Conservation (phyloP, 306 rosid species). For the Quercus cerris region DNA sequence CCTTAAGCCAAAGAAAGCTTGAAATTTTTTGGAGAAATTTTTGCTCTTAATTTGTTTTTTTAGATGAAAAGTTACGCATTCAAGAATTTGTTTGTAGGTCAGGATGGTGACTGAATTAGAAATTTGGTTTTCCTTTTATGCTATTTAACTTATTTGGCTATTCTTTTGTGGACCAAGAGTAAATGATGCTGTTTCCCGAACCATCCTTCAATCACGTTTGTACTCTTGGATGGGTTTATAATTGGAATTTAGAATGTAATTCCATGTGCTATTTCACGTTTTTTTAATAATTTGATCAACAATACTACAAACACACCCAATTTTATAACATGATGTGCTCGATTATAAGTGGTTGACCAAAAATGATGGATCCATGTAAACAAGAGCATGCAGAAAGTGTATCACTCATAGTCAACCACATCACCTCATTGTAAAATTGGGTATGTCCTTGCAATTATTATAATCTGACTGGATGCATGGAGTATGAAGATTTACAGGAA, state of each 20-base stretch:
- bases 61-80: slow-evolving; percentile 13
- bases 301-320: too few relatives aligned
- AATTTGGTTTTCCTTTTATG: slow-evolving; percentile 5
- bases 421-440: too few relatives aligned
- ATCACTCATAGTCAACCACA: too few relatives aligned
- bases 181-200: slow-evolving; percentile 20
- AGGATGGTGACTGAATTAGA: slow-evolving; percentile 25
- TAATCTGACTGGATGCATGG: too few relatives aligned
- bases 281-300: too few relatives aligned
- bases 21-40: slow-evolving; percentile 29
- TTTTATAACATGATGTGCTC: too few relatives aligned
- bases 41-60: slow-evolving; percentile 20
- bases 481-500: too few relatives aligned
- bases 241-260: background rate
- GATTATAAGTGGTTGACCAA: too few relatives aligned
- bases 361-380: too few relatives aligned
- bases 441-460: too few relatives aligned
- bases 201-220: background rate
- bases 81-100: slow-evolving; percentile 39
- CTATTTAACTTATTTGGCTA: background rate
- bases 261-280: background rate
- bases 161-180: slow-evolving; percentile 21
- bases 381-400: too few relatives aligned
- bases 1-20: slow-evolving; percentile 72
- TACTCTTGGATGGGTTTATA: background rate